phyloP scores from a whole-genome alignment of 1,139 yeast genomes.

The Protomyces gravidus region DNA sequence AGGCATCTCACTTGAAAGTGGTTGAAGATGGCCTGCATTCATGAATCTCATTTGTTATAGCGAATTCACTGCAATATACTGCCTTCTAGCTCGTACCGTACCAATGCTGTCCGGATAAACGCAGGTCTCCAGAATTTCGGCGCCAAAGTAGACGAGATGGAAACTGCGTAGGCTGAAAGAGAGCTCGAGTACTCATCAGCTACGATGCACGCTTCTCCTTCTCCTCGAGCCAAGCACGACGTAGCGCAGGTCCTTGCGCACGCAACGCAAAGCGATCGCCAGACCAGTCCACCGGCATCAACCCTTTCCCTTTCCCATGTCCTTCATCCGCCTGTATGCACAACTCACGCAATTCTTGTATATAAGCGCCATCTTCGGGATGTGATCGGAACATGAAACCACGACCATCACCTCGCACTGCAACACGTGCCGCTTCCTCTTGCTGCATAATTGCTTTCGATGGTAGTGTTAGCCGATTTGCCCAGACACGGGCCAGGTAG shows the following conservation, averaged over 20 bases:
- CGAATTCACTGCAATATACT: no score
- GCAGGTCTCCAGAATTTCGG: no score
- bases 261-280: not conserved
- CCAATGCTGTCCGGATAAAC: no score
- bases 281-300: slow-evolving; percentile 17
- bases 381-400: slow-evolving; percentile 7
- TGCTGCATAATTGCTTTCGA: slow-evolving; percentile 43
- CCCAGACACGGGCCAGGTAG: slow-evolving; percentile 52
- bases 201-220: no score
- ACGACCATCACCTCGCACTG: slow-evolving; percentile 42
- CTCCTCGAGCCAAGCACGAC: not conserved
- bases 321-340: not conserved
- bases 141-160: no score
- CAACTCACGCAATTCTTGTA: not conserved
- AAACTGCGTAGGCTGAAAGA: no score
- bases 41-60: no score
- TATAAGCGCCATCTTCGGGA: slow-evolving; percentile 24
- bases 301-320: no score
- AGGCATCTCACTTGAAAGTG: no score
- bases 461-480: slow-evolving; percentile 49
- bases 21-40: no score
- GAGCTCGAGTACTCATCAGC: no score
- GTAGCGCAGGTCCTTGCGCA: not conserved
- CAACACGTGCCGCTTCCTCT: slow-evolving; percentile 38
- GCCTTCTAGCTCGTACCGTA: no score